These are phyloP conservation scores for Blastocystis sp. DNA, from an alignment of 352 stramenopile genomes.

Conservation along the genomic window DNA sequence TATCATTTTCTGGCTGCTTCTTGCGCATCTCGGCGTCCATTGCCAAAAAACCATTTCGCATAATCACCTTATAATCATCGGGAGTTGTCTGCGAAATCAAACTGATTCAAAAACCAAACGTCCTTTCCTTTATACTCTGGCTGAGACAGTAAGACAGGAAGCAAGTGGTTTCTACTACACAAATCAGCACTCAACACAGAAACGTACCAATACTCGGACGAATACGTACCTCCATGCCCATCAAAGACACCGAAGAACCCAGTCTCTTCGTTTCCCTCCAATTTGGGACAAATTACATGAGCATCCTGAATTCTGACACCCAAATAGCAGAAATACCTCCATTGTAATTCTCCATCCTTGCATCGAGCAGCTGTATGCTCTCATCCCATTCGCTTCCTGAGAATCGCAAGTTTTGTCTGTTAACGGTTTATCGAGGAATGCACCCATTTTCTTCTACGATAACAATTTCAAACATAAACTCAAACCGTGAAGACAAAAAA, in stretches of 20 bases:
- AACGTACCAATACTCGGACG: conserved; percentile 58
- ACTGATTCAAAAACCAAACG: background rate
- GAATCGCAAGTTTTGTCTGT: conserved; percentile 63
- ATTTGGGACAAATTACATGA: conserved; percentile 58
- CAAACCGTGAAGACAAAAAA: background rate
- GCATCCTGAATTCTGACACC: conserved; percentile 54
- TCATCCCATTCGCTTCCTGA: conserved; percentile 59
- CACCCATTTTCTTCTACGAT: conserved; percentile 61
- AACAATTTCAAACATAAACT: background rate
- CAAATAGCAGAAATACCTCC: conserved; percentile 54
- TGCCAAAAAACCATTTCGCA: conserved; percentile 61
- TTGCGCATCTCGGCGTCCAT: conserved; percentile 63
- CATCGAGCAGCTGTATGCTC: conserved; percentile 65
- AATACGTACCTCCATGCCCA: conserved; percentile 64
- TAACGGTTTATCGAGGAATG: conserved; percentile 65
- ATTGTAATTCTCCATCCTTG: conserved; percentile 67
- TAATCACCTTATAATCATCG: conserved; percentile 39
- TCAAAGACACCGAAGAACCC: conserved; percentile 66
- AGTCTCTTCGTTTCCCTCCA: conserved; percentile 61
- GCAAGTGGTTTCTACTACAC: conserved; percentile 27
- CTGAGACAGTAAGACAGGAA: conserved; percentile 27
- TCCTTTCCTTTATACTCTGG: conserved; percentile 59
- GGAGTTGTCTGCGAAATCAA: background rate
- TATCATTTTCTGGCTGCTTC: conserved; percentile 30
- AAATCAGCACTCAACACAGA: background rate